Evolutionary conservation across 306 rosid species (phyloP).

Genomic region (Glycyrrhiza uralensis): DNA sequence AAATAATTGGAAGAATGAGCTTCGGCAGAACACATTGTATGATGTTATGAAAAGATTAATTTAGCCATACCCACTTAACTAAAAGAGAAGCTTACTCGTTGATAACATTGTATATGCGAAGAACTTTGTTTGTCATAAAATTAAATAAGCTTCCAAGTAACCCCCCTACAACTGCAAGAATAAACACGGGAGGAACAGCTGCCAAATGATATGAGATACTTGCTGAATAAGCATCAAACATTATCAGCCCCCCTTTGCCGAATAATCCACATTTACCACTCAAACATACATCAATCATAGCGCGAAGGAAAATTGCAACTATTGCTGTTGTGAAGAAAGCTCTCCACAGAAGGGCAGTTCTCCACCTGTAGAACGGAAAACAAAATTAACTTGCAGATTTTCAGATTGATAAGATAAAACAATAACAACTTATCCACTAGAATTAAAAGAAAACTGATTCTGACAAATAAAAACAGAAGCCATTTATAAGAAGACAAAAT

Average conservation of each 20-base stretch:
- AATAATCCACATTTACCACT: constrained; percentile 88
- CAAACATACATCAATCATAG: constrained; percentile 76
- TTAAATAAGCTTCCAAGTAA: constrained; percentile 83
- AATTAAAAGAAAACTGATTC: not conserved
- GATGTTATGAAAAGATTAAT: constrained; percentile 5
- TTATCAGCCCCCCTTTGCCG: constrained; percentile 95
- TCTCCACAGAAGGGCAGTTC: constrained; percentile 96
- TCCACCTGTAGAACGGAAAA: constrained; percentile 71
- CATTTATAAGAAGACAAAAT: not conserved
- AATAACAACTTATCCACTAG: not conserved
- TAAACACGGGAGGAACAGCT: constrained; percentile 77
- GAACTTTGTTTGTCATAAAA: constrained; percentile 61
- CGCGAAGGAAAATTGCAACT: constrained; percentile 82
- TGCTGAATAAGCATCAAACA: constrained; percentile 79
- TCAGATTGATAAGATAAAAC: not conserved
- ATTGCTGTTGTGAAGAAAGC: constrained; percentile 86
- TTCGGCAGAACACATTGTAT: not conserved
- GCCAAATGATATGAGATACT: constrained; percentile 61
- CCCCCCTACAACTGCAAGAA: constrained; percentile 80
- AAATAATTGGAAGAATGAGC: constrained; percentile 25
- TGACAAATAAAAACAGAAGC: not conserved
- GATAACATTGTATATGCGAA: constrained; percentile 67
- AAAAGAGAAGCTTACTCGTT: constrained; percentile 58
- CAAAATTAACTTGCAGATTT: not conserved
- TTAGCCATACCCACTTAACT: not conserved